Evolutionary conservation across 306 rosid genomes (phyloP).

Genomic region (Clitoria ternatea): DNA sequence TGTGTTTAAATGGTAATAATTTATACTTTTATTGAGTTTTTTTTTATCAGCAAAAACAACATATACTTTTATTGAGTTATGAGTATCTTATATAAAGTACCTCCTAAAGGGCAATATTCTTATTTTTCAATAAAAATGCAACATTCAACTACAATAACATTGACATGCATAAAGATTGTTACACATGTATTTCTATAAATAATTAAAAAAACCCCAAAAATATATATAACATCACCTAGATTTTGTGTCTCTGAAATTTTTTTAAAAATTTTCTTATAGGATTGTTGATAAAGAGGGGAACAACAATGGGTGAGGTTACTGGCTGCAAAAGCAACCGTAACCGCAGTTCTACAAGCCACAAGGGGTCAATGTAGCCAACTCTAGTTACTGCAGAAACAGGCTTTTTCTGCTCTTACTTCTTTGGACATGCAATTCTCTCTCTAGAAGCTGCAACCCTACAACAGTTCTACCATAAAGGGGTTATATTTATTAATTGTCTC

Average conservation of each 20-base stretch:
- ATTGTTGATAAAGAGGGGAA: background rate
- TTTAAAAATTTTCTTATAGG: background rate
- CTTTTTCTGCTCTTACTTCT: constrained; percentile 21
- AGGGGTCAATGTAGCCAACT: background rate
- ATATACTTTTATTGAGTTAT: too few relatives aligned
- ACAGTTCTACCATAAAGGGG: constrained; percentile 2
- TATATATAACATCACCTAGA: background rate
- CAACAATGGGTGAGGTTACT: background rate
- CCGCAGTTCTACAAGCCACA: constrained; percentile 2
- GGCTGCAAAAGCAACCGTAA: constrained; percentile 14
- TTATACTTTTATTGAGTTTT: too few relatives aligned
- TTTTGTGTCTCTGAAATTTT: too few relatives aligned
- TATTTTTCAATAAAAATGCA: background rate
- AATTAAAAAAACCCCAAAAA: background rate
- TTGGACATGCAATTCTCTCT: constrained; percentile 17
- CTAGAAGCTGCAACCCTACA: constrained; percentile 17
- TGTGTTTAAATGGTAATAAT: too few relatives aligned
- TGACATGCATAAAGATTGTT: background rate
- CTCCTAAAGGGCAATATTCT: too few relatives aligned
- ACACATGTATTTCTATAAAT: background rate
- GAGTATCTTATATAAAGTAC: too few relatives aligned
- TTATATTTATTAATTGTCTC: constrained; percentile 11
- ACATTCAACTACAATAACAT: too few relatives aligned
- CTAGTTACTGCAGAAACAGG: constrained; percentile 23
- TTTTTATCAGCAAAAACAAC: too few relatives aligned